Percentiles rank a stretch among this genome's conserved stretches.
These are phyloP conservation scores for Cutaneotrichosporon mucoides DNA, from an alignment of 1,284 basidiomycete species.

Conservation along the genomic window DNA sequence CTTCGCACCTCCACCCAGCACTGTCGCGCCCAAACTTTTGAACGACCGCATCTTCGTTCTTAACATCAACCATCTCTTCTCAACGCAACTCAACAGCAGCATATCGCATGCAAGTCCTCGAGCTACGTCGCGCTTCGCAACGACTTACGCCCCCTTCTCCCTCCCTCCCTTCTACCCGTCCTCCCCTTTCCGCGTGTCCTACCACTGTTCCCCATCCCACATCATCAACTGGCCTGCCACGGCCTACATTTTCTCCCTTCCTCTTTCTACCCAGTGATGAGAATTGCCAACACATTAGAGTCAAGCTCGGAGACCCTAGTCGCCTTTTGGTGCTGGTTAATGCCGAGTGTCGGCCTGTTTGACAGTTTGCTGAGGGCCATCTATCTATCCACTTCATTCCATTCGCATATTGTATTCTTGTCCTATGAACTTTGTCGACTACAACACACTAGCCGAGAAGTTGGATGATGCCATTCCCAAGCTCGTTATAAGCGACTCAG, in stretches of 20 bases:
- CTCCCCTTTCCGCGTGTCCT: background rate
- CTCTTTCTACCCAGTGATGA: conserved; percentile 18
- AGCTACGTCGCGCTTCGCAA: background rate
- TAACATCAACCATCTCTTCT: background rate
- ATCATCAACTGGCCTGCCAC: background rate
- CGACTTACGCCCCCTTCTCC: background rate
- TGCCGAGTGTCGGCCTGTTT: conserved; percentile 28
- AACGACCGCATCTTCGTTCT: background rate
- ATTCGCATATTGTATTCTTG: background rate
- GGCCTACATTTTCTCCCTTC: background rate
- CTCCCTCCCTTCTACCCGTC: background rate
- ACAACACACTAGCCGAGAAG: too few relatives aligned
- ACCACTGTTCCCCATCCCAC: background rate
- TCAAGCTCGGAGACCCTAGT: conserved; percentile 30
- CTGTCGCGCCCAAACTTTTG: background rate
- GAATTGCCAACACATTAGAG: conserved; percentile 29
- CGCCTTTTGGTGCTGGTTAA: conserved; percentile 20
- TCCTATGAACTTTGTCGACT: background rate
- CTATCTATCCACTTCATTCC: background rate
- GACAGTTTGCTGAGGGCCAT: conserved; percentile 23
- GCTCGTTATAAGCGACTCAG: too few relatives aligned
- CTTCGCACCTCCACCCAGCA: background rate
- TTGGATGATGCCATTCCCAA: too few relatives aligned
- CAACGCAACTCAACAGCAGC: background rate
- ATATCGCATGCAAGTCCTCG: conserved; percentile 4